A percentile compares a stretch with the other conserved stretches of the same genome.
These are phyloP conservation scores for Telfairia occidentalis DNA, from an alignment of 331 rosid genomes.

Conservation along the genomic window DNA sequence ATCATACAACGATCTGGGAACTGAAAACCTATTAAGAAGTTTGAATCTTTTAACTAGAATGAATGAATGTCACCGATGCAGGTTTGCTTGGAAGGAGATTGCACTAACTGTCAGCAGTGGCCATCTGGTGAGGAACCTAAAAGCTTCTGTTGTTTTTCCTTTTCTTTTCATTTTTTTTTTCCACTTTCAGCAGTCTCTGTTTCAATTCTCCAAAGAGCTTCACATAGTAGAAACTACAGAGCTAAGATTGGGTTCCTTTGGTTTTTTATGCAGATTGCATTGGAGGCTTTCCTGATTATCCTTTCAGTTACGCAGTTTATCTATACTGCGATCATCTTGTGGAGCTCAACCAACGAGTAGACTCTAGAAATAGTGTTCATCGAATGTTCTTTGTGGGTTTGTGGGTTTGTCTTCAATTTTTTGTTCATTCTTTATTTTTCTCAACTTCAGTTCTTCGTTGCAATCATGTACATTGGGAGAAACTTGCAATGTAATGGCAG, in stretches of 20 bases:
- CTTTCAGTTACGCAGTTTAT: constrained; percentile 65
- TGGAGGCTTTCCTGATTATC: constrained; percentile 76
- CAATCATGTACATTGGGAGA: background rate
- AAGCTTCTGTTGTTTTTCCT: background rate
- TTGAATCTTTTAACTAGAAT: background rate
- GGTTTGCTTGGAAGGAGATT: constrained; percentile 76
- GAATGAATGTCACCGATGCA: constrained; percentile 14
- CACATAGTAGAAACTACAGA: background rate
- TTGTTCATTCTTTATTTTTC: background rate
- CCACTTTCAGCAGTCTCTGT: background rate
- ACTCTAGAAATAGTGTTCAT: background rate
- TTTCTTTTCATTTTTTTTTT: background rate
- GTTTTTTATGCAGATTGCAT: constrained; percentile 47
- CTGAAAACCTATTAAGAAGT: background rate
- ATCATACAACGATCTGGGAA: background rate
- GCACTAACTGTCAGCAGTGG: constrained; percentile 41
- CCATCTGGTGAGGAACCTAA: constrained; percentile 49
- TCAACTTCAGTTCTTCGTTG: background rate
- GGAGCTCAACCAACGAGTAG: constrained; percentile 24
- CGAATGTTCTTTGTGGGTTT: background rate
- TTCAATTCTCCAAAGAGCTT: background rate
- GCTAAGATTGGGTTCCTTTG: background rate
- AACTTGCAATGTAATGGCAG: background rate
- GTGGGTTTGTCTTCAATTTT: background rate
- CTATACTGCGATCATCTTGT: constrained; percentile 46